Conservation (phyloP, 306 rosid species). For the Cyclanthera cordifolia region DNA sequence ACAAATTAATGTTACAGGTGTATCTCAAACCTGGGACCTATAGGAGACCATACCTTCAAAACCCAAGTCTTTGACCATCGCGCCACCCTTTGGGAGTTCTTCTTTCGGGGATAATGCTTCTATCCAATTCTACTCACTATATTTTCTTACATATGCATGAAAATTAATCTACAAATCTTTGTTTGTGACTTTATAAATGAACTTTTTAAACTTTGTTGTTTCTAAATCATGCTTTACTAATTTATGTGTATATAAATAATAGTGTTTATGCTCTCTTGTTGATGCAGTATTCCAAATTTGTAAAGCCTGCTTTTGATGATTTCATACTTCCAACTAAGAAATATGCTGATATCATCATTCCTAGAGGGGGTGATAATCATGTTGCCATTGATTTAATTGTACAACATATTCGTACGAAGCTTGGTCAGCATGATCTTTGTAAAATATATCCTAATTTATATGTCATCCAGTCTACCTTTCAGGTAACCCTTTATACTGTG, state of each 20-base stretch:
- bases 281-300: slow-evolving; percentile 91
- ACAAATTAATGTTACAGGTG: too few species aligned
- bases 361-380: slow-evolving; percentile 98
- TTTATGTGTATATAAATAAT: neutral
- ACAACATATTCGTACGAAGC: slow-evolving; percentile 92
- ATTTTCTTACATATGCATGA: neutral
- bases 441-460: slow-evolving; percentile 90
- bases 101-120: neutral
- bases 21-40: too few species aligned
- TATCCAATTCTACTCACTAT: neutral
- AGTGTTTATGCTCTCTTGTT: slow-evolving; percentile 11
- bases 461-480: slow-evolving; percentile 92
- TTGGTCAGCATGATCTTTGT: slow-evolving; percentile 97
- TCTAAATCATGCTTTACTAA: neutral
- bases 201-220: neutral
- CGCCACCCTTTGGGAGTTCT: too few species aligned
- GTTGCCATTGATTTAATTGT: slow-evolving; percentile 96
- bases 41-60: too few species aligned
- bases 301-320: slow-evolving; percentile 98
- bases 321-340: slow-evolving; percentile 96
- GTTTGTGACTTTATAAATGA: neutral
- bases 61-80: too few species aligned
- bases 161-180: neutral
- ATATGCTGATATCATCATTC: slow-evolving; percentile 96
- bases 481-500: slow-evolving; percentile 37